Base-by-base conservation (phyloP, 2,329 filamentous ascomycete species). In the Clarireedia monteithiana region DNA sequence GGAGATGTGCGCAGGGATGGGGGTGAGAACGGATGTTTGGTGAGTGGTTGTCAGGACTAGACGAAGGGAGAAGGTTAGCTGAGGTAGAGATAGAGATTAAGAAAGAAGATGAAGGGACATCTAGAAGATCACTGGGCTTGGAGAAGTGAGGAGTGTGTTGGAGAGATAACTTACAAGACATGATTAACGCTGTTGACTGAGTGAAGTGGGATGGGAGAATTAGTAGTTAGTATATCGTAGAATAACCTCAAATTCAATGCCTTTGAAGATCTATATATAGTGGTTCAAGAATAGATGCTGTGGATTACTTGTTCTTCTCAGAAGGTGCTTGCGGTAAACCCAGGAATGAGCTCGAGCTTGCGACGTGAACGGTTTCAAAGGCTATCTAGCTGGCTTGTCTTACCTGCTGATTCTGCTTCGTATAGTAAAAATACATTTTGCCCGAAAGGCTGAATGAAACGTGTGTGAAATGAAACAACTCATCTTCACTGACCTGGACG, bases 1-100 rank as follows among this genome's bases (percentile, higher is more conserved):
- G 45, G 82, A 77, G 59, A 92, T 79, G 64, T 77, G 75, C 4
- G 80, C 63, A 6, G 90, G 88, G 49, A 95, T 77, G 27, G 88
- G 84, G n/a, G 86, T 91, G 64, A 88, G 83, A 51, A 81, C 61
- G 17, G 59, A 38, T 24, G 64, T 62, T n/a, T 60, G 53, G 24
- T 58, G 59, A 47, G 61, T 60, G 38, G 63, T 58, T 42, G 59
- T 66, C 48, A 67, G 54, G 55, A 66, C 59, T 62, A 57, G 42
- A 45, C 55, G 50, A 15, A 40, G 17, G 17, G 58, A 27, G 30
- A 50, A 20, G 9, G 27, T 42, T 17, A 27, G 14, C 30, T 27
- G 26, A 34, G 10, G 30, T 12, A 3, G 30, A 34, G 30, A 34
- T 12, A 34, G 30, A 34, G 26, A 17, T 50, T 34, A 50, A 27